A percentile compares a stretch with the other conserved stretches of the same genome.
phyloP scores from a whole-genome alignment of 208 protist genomes.

The Dictyostelium gargantuum region DNA sequence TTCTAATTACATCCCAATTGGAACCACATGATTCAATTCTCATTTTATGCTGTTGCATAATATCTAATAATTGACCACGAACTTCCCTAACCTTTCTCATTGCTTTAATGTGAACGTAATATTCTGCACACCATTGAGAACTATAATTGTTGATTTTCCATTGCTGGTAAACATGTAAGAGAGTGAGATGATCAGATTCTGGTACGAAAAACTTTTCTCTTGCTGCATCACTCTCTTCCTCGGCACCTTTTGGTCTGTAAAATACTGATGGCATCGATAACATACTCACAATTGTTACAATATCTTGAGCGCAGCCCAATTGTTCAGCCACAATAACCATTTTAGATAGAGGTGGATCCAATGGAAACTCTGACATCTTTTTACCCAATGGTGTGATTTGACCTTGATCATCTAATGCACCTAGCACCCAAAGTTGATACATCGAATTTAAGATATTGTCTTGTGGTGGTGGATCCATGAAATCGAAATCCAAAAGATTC shows the following conservation, averaged over 20 bases:
- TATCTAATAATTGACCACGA: conserved; percentile 96
- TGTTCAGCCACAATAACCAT: conserved; percentile 90
- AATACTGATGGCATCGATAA: conserved; percentile 97
- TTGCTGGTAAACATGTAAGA: conserved; percentile 98
- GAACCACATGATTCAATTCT: conserved; percentile 80
- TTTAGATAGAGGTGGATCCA: conserved; percentile 96
- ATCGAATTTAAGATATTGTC: conserved; percentile 87
- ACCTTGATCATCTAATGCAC: conserved; percentile 96
- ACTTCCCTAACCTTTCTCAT: conserved; percentile 92
- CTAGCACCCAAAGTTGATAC: conserved; percentile 97
- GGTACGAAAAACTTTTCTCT: conserved; percentile 95
- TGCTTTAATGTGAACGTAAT: conserved; percentile 97
- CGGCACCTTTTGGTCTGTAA: conserved; percentile 85
- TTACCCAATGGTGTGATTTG: conserved; percentile 94
- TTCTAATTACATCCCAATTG: conserved; percentile 90
- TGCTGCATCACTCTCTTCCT: conserved; percentile 87
- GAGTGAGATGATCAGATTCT: conserved; percentile 99
- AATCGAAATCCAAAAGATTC: conserved; percentile 98
- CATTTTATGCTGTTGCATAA: conserved; percentile 88
- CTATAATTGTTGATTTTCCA: conserved; percentile 93
- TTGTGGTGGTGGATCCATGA: conserved; percentile 98
- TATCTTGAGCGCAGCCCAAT: conserved; percentile 82
- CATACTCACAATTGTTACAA: conserved; percentile 95
- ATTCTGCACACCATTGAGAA: conserved; percentile 94
- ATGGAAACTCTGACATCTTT: conserved; percentile 97